Evolutionary conservation across 2,329 filamentous ascomycete genomes (phyloP).

Genomic region (Hymenoscyphus linearis): DNA sequence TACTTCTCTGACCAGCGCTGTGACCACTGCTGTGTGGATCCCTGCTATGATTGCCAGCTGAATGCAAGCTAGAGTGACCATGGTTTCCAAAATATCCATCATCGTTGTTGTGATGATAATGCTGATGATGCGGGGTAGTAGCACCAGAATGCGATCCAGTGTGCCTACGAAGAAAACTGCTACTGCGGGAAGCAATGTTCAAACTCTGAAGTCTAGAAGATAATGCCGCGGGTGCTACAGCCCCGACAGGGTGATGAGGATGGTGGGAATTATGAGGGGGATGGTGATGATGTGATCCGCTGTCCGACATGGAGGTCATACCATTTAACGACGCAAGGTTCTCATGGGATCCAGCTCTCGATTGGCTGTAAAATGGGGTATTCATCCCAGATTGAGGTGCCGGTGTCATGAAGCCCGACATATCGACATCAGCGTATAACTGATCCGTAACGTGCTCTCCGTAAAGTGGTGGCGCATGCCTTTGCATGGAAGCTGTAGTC

Average conservation of each 20-base stretch:
- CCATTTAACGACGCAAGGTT: conserved; percentile 58
- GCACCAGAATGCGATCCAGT: conserved; percentile 29
- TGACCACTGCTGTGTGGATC: background rate
- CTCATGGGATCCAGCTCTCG: conserved; percentile 73
- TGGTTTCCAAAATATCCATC: conserved; percentile 22
- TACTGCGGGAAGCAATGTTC: conserved; percentile 44
- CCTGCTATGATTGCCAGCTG: conserved; percentile 7
- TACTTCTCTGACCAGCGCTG: conserved; percentile 17
- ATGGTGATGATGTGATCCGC: conserved; percentile 38
- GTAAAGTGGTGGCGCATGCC: conserved; percentile 83
- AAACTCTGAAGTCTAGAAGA: conserved; percentile 68
- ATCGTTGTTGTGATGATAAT: conserved; percentile 10
- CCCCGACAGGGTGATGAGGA: conserved; percentile 37
- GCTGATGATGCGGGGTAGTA: conserved; percentile 28
- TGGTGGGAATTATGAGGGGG: conserved; percentile 39
- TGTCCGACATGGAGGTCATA: background rate
- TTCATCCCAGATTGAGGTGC: conserved; percentile 65
- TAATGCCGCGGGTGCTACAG: conserved; percentile 47
- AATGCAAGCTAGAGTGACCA: conserved; percentile 9
- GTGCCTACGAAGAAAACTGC: conserved; percentile 28
- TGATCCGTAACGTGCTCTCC: conserved; percentile 85
- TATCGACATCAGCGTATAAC: conserved; percentile 82
- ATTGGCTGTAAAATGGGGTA: conserved; percentile 70
- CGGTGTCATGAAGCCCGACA: conserved; percentile 74
- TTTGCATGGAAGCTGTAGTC: conserved; percentile 41